phyloP scores from a whole-genome alignment of 1,139 yeast species.

The Torulaspora globosa region DNA sequence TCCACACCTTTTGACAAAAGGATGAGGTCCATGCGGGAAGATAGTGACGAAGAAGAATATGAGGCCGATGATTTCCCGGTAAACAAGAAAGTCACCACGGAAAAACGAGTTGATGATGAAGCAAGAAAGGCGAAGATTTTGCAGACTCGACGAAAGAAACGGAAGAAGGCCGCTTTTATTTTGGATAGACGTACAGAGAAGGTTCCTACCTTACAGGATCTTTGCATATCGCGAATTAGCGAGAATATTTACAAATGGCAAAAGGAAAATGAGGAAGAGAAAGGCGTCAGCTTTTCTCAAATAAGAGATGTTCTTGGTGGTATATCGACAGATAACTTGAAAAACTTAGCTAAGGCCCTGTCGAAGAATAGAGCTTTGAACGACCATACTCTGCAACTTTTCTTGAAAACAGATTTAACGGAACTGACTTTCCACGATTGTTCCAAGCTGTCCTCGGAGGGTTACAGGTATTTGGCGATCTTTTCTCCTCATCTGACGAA shows the following conservation, averaged over 20 bases:
- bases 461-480: slow-evolving; percentile 67
- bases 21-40: slow-evolving; percentile 18
- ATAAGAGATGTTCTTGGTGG: slow-evolving; percentile 36
- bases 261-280: slow-evolving; percentile 25
- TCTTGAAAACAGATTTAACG: slow-evolving; percentile 57
- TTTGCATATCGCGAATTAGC: slow-evolving; percentile 69
- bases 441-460: slow-evolving; percentile 64
- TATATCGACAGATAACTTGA: slow-evolving; percentile 44
- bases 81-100: slow-evolving; percentile 3
- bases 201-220: slow-evolving; percentile 72
- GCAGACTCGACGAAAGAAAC: slow-evolving; percentile 67
- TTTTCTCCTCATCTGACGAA: slow-evolving; percentile 69
- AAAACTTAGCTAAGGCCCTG: slow-evolving; percentile 70
- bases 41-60: slow-evolving; percentile 35
- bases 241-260: slow-evolving; percentile 48
- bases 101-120: slow-evolving; percentile 8
- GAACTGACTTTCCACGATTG: slow-evolving; percentile 86
- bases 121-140: slow-evolving; percentile 43
- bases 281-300: slow-evolving; percentile 22
- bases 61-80: slow-evolving; percentile 14
- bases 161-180: slow-evolving; percentile 77
- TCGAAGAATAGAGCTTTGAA: slow-evolving; percentile 77
- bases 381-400: slow-evolving; percentile 65
- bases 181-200: slow-evolving; percentile 62
- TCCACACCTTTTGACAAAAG: slow-evolving; percentile 10